phyloP scores from a whole-genome alignment of 495 filamentous ascomycete genomes.

The Penicillium flavigenum region DNA sequence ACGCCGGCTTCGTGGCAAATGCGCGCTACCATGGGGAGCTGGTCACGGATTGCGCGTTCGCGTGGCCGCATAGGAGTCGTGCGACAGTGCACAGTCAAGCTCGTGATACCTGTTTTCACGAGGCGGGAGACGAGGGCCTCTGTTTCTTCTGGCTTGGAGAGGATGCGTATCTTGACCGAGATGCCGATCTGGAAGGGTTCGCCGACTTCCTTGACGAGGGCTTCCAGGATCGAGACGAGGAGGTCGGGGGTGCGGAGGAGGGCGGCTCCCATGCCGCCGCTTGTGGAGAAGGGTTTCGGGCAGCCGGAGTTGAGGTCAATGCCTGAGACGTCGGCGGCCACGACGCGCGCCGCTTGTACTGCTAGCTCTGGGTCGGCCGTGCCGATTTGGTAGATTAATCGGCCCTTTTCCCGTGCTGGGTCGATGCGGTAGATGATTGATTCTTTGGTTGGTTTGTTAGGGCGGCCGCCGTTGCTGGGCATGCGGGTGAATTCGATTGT shows the following conservation, averaged over 20 bases:
- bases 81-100: conserved; percentile 90
- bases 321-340: conserved; percentile 82
- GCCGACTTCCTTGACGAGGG: conserved; percentile 75
- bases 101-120: conserved; percentile 81
- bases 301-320: conserved; percentile 98
- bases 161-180: conserved; percentile 89
- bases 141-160: conserved; percentile 73
- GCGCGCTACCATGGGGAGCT: conserved; percentile 73
- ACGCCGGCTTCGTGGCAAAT: conserved; percentile 81
- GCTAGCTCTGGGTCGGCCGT: conserved; percentile 77
- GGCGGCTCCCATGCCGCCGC: conserved; percentile 92
- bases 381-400: conserved; percentile 87
- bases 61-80: conserved; percentile 93
- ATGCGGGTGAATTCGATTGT: conserved; percentile 81
- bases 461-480: conserved; percentile 62
- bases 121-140: conserved; percentile 70
- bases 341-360: conserved; percentile 76
- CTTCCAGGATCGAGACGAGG: conserved; percentile 75
- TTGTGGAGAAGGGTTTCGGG: conserved; percentile 91
- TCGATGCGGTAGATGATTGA: conserved; percentile 82
- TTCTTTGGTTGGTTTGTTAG: conserved; percentile 54
- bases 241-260: conserved; percentile 78
- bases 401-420: conserved; percentile 65
- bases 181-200: conserved; percentile 80
- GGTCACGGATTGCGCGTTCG: conserved; percentile 81